Evolutionary conservation across 2,329 filamentous ascomycete species (phyloP).

Genomic region (Aureobasidium sp.): DNA sequence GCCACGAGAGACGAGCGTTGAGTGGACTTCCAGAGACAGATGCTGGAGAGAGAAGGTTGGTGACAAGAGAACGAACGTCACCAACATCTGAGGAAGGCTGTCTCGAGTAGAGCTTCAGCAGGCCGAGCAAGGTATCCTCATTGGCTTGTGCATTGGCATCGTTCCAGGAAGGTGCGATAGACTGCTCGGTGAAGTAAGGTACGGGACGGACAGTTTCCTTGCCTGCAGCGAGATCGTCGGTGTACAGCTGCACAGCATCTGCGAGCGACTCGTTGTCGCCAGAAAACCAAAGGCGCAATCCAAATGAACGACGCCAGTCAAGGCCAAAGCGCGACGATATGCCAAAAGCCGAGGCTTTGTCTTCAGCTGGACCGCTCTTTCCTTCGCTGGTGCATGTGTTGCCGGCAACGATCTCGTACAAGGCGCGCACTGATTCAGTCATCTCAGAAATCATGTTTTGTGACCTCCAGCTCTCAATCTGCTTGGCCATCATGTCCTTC

Average conservation of each 20-base stretch:
- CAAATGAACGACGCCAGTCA: constrained; percentile 91
- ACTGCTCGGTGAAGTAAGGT: constrained; percentile 63
- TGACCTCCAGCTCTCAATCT: constrained; percentile 77
- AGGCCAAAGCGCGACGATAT: constrained; percentile 79
- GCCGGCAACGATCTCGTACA: constrained; percentile 85
- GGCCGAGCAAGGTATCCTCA: constrained; percentile 78
- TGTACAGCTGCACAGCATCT: constrained; percentile 65
- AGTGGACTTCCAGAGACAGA: constrained; percentile 69
- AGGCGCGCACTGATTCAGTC: constrained; percentile 69
- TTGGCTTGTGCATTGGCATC: constrained; percentile 52
- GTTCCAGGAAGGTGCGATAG: constrained; percentile 52
- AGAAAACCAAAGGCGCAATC: constrained; percentile 77
- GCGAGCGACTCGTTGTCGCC: constrained; percentile 65
- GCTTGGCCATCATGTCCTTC: constrained; percentile 67
- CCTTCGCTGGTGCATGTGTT: constrained; percentile 81
- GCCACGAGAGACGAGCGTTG: constrained; percentile 74
- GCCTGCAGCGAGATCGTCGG: constrained; percentile 63
- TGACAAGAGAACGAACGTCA: constrained; percentile 16
- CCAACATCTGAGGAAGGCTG: constrained; percentile 34
- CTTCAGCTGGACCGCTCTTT: constrained; percentile 65
- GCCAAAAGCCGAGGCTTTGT: constrained; percentile 70
- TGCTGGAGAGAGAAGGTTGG: constrained; percentile 64
- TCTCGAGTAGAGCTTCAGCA: constrained; percentile 73
- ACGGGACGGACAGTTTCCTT: constrained; percentile 62
- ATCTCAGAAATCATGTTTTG: constrained; percentile 84